Conservation (phyloP, 176 grass and related monocot species). For the Pontederia paniculata region DNA sequence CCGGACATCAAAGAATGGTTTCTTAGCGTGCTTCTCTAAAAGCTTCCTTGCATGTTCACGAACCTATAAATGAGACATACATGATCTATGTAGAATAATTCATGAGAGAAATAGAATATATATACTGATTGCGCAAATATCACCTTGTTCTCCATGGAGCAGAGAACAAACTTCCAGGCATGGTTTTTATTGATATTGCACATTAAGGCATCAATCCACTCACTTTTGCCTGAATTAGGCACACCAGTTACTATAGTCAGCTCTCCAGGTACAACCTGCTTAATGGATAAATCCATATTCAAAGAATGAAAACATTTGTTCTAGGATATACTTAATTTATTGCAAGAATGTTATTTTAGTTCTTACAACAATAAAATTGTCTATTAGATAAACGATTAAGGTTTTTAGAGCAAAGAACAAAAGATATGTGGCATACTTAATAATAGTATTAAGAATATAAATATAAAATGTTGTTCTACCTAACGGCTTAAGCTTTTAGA, state of each 20-base stretch:
- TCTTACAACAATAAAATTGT: no score
- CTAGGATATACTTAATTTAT: conserved; percentile 14
- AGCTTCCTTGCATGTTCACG: conserved; percentile 95
- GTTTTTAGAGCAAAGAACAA: no score
- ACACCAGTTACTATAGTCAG: conserved; percentile 89
- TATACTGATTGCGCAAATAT: conserved; percentile 23
- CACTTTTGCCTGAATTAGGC: conserved; percentile 96
- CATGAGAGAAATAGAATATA: conserved; percentile 5
- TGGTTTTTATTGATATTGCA: conserved; percentile 66
- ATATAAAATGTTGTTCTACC: no score
- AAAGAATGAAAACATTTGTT: conserved; percentile 10
- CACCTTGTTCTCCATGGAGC: conserved; percentile 97
- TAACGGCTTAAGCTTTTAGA: no score
- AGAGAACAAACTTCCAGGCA: conserved; percentile 84
- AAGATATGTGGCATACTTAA: no score
- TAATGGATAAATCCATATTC: conserved; percentile 4
- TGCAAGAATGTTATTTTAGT: not conserved
- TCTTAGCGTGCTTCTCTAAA: conserved; percentile 71
- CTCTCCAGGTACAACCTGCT: conserved; percentile 80
- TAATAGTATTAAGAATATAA: no score
- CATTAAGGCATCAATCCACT: conserved; percentile 95
- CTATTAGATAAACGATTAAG: no score
- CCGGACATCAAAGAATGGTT: conserved; percentile 89
- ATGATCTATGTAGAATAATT: conserved; percentile 9
- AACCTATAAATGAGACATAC: conserved; percentile 35